A percentile compares a stretch with the other conserved stretches of the same genome.
Conservation (phyloP, 306 rosid species). For the Arachis hypogaea region DNA sequence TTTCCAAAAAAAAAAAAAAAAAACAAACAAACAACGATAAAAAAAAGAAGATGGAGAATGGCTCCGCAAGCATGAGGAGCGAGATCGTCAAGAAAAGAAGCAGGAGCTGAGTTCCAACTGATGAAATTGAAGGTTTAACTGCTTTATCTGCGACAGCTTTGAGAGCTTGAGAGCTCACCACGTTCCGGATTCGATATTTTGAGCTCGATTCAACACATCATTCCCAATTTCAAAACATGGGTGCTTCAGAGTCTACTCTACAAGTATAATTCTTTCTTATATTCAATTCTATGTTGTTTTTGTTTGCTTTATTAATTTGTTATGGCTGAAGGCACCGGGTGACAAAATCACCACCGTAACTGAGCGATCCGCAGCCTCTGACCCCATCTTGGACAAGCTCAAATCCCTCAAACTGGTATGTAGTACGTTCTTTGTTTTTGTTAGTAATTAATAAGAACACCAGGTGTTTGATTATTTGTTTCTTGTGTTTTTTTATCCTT, state of each 20-base stretch:
- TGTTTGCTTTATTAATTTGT: slow-evolving; percentile 29
- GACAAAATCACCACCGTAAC: slow-evolving; percentile 86
- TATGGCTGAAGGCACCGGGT: slow-evolving; percentile 47
- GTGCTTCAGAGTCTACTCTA: slow-evolving; percentile 79
- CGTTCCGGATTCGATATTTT: too few relatives aligned
- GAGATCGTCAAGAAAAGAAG: too few relatives aligned
- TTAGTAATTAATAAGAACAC: background rate
- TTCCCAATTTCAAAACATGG: slow-evolving; percentile 50
- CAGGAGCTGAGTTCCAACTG: too few relatives aligned
- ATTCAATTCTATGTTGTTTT: background rate
- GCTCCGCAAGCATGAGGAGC: too few relatives aligned
- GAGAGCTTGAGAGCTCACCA: too few relatives aligned
- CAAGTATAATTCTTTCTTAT: slow-evolving; percentile 42
- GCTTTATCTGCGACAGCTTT: too few relatives aligned
- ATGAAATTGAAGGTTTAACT: too few relatives aligned
- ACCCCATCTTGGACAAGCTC: slow-evolving; percentile 73
- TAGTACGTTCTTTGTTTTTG: background rate
- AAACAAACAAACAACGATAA: too few relatives aligned
- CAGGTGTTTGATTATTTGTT: slow-evolving; percentile 32
- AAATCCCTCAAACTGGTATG: slow-evolving; percentile 73
- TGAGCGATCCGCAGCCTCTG: slow-evolving; percentile 63
- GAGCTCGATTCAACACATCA: slow-evolving; percentile 25
- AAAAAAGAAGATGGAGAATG: too few relatives aligned
- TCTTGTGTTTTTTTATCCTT: background rate
- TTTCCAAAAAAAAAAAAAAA: too few relatives aligned